Conservation (phyloP, 306 rosid genomes). For the Lotus japonicus region DNA sequence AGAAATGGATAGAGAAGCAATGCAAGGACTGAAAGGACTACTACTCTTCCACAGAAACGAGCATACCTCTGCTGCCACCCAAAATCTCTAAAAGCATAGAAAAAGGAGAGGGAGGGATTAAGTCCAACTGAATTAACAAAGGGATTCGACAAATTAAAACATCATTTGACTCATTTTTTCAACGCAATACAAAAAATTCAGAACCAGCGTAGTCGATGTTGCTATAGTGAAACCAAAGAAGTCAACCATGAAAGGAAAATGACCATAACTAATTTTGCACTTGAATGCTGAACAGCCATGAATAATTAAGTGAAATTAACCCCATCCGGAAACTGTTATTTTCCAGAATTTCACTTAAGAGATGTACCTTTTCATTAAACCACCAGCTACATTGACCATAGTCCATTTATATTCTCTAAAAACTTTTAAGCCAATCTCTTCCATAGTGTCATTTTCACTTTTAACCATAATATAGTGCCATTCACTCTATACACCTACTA, state of each 20-base stretch:
- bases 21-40: constrained; percentile 72
- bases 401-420: constrained; percentile 6
- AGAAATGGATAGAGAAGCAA: constrained; percentile 90
- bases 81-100: constrained; percentile 60
- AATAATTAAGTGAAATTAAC: constrained; percentile 12
- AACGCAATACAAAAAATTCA: constrained; percentile 10
- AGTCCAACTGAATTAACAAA: not conserved
- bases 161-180: constrained; percentile 5
- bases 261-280: not conserved
- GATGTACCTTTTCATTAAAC: constrained; percentile 4
- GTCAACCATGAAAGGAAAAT: not conserved
- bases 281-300: constrained; percentile 10
- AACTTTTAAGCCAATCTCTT: not conserved
- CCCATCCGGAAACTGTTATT: too few relatives aligned
- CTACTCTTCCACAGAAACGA: constrained; percentile 94
- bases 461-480: not conserved
- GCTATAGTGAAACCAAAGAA: constrained; percentile 2
- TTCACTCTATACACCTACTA: not conserved
- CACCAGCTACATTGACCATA: not conserved
- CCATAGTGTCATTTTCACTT: constrained; percentile 8
- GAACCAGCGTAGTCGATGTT: constrained; percentile 1
- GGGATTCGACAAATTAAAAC: constrained; percentile 11
- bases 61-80: constrained; percentile 98
- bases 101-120: not conserved
- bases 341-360: not conserved